Evolutionary conservation across 371 early-diverging fungal genomes (phyloP), one percentile per base, ranked within the genome.

Genomic region (Haplosporangium sp.): DNA sequence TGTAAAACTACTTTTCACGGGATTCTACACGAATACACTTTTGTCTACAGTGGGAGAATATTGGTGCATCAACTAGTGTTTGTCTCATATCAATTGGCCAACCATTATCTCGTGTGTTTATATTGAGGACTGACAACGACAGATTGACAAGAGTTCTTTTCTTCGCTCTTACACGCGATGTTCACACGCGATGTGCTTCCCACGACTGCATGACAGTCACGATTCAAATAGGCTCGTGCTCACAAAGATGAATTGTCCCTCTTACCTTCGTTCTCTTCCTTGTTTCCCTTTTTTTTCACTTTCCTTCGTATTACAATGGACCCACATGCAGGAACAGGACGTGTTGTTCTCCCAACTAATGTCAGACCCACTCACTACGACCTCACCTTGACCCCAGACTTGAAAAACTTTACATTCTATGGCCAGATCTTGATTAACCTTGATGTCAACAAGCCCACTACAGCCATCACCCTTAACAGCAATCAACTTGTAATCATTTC

Each of bases 361-460:
- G 90, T 93, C 57, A 87, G 83, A 69, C 95, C 95, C 35, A 82
- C 87, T 45, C 93, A 94, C 73, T 95, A 95, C 84, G 87, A 87
- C 68, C 84, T 95, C 59, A 85, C 86, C 5, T 77, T 95, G 48
- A 86, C 87, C 61, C 93, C 94, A 17, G 85, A 93, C 77, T 83
- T 93, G 63, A 78, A 74, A 57, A 85, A 86, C 48, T 92, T 92
- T 84, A 87, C 86, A 37, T 95, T 92, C 74, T 77, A 88, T 45
- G 95, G 95, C 57, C 84, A 79, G 45, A 94, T 94, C 63, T 86
- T 86, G 57, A 82, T 88, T 61, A 88, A 85, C 66, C 82, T 89
- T 61, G 83, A 89, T 56, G 85, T 95, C 56, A 84, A 85, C 42
- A 82, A 92, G 68, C 89, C 87, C 68, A 88, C 93, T n/a, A 88